phyloP scores from a whole-genome alignment of 192 early-diverging fungal species.

The Cetraspora pellucida region DNA sequence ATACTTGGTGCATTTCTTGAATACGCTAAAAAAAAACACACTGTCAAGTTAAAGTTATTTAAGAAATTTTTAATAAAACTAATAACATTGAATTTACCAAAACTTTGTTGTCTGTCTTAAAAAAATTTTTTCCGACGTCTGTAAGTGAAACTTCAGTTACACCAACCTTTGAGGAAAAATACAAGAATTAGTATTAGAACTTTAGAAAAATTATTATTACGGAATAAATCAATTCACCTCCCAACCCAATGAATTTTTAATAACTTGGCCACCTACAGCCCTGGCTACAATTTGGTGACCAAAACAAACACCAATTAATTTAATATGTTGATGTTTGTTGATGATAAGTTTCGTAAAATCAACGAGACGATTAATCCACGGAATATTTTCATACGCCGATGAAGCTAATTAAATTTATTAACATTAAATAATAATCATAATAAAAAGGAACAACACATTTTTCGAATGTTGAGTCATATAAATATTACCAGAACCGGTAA shows the following conservation, averaged over 20 bases:
- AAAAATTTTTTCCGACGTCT: neutral
- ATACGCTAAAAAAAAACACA: slow-evolving; percentile 44
- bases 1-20: slow-evolving; percentile 60
- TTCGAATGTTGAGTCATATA: neutral
- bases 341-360: slow-evolving; percentile 53
- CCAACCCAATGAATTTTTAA: slow-evolving; percentile 69
- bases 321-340: slow-evolving; percentile 41
- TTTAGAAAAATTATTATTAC: neutral
- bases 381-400: slow-evolving; percentile 64
- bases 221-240: slow-evolving; percentile 52
- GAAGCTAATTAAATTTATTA: slow-evolving; percentile 38
- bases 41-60: neutral
- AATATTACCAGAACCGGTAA: slow-evolving; percentile 57
- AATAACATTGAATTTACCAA: slow-evolving; percentile 31
- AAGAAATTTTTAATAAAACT: neutral
- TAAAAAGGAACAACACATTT: neutral
- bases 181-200: neutral
- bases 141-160: slow-evolving; percentile 15
- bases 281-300: slow-evolving; percentile 82
- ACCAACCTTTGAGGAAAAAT: neutral
- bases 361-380: slow-evolving; percentile 67
- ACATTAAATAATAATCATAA: neutral
- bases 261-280: slow-evolving; percentile 61
- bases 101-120: slow-evolving; percentile 29
- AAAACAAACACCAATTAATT: slow-evolving; percentile 78